A percentile compares a stretch with the other conserved stretches of the same genome.
Conservation (phyloP, 2,329 filamentous ascomycete species). For the Clarireedia sp. region DNA sequence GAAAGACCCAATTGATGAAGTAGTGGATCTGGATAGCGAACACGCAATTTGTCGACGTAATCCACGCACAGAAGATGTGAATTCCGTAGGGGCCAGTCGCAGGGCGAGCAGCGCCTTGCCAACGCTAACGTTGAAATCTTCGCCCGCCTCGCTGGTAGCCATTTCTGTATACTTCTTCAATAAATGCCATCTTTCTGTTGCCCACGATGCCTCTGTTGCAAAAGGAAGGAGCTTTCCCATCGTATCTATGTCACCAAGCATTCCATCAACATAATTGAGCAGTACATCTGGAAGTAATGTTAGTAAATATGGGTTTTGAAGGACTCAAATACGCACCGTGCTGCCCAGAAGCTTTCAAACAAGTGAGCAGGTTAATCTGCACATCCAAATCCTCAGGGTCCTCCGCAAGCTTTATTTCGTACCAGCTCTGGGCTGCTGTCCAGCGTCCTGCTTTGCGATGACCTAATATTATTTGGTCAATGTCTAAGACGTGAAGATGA, state of each 20-base stretch:
- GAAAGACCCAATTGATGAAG: constrained; percentile 72
- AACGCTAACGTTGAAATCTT: constrained; percentile 77
- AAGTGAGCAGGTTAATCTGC: constrained; percentile 77
- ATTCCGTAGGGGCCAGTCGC: constrained; percentile 40
- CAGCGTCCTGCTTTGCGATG: constrained; percentile 90
- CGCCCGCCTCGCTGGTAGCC: constrained; percentile 37
- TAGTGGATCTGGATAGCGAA: constrained; percentile 67
- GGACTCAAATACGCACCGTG: constrained; percentile 52
- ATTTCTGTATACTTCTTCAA: constrained; percentile 58
- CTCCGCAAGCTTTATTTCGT: constrained; percentile 80
- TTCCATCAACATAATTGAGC: constrained; percentile 76
- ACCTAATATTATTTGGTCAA: constrained; percentile 87
- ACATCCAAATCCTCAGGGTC: constrained; percentile 68
- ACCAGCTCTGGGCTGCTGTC: constrained; percentile 95
- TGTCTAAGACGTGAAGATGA: constrained; percentile 76
- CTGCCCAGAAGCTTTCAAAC: constrained; percentile 91
- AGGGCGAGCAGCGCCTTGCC: constrained; percentile 59
- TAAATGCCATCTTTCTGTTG: constrained; percentile 72
- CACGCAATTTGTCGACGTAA: constrained; percentile 65
- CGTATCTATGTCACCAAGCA: constrained; percentile 43
- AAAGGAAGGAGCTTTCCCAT: constrained; percentile 66
- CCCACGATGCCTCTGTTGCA: constrained; percentile 87
- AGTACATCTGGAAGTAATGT: constrained; percentile 55
- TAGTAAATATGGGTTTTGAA: constrained; percentile 7
- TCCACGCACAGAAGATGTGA: constrained; percentile 50